Percentiles rank a stretch among this genome's conserved stretches.
phyloP scores from a whole-genome alignment of 345 rosid species.

The Brassica rapa region DNA sequence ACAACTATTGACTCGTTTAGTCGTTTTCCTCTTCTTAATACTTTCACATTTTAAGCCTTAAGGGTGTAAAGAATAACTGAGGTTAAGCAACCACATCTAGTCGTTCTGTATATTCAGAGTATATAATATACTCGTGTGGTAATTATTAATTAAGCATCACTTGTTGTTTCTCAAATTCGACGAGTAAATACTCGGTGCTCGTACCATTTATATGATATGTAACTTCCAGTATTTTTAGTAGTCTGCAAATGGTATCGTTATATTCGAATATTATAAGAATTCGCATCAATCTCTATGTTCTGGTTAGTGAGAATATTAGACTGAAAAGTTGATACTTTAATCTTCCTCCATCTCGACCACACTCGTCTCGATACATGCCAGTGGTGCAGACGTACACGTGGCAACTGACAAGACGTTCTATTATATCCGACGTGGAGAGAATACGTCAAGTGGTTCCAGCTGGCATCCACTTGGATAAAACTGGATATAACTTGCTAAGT shows the following conservation, averaged over 20 bases:
- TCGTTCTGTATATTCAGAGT: neutral
- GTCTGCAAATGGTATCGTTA: neutral
- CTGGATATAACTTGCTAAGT: conserved; percentile 22
- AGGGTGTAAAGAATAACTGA: neutral
- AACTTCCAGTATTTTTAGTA: neutral
- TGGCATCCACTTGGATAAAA: conserved; percentile 24
- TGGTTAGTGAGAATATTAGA: conserved; percentile 23
- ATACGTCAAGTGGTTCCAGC: conserved; percentile 33
- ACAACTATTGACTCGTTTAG: neutral
- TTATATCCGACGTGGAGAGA: conserved; percentile 11
- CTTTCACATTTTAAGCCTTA: neutral
- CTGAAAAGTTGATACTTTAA: conserved; percentile 2
- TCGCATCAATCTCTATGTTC: conserved; percentile 19
- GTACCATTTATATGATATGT: neutral
- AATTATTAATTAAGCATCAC: neutral
- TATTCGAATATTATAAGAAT: neutral
- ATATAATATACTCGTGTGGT: neutral
- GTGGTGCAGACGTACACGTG: conserved; percentile 24
- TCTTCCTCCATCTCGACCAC: neutral
- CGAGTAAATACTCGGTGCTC: neutral
- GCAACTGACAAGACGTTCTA: neutral
- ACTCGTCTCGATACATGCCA: conserved; percentile 7
- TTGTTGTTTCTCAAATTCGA: neutral
- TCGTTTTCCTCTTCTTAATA: conserved; percentile 3
- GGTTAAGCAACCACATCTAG: conserved; percentile 13